These are phyloP conservation scores for Suillus variegatus DNA, from an alignment of 768 basidiomycete genomes.

Conservation along the genomic window DNA sequence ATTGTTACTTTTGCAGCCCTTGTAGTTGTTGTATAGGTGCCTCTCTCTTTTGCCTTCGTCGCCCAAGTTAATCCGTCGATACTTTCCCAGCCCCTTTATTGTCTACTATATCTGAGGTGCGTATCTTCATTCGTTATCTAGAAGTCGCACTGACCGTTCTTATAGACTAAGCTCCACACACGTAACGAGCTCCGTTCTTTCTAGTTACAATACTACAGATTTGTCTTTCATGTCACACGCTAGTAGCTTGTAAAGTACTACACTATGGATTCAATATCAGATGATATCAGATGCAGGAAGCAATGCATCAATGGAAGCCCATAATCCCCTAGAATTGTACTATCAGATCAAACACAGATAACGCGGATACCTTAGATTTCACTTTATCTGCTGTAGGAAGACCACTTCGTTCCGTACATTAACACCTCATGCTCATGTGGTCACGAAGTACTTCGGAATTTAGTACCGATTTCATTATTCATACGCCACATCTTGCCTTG, in stretches of 20 bases:
- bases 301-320: background rate
- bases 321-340: background rate
- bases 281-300: background rate
- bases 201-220: background rate
- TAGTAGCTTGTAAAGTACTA: background rate
- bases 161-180: background rate
- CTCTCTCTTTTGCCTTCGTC: background rate
- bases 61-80: background rate
- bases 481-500: background rate
- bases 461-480: background rate
- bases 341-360: background rate
- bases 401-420: background rate
- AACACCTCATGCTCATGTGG: background rate
- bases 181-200: background rate
- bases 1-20: background rate
- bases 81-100: background rate
- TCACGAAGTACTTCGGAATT: background rate
- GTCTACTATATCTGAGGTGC: background rate
- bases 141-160: background rate
- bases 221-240: background rate
- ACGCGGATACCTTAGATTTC: background rate
- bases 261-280: background rate
- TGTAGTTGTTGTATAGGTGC: background rate
- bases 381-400: constrained; percentile 1
- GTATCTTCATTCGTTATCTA: background rate